Base-by-base conservation (phyloP, 164 flowering plant species). In the Magnolia officinalis region DNA sequence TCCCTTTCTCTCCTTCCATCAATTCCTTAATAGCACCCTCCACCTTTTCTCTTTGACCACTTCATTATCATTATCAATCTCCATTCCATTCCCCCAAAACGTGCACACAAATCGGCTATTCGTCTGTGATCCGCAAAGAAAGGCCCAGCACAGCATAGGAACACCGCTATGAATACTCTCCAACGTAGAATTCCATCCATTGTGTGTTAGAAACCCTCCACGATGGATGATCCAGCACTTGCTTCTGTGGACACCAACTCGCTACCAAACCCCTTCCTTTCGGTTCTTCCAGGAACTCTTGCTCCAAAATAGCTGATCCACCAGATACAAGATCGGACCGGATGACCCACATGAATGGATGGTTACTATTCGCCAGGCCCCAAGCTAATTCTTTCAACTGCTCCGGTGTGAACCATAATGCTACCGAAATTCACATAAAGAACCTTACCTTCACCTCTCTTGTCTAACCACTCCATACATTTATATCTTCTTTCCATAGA, bases 141-240 rank as follows among this genome's bases (percentile, higher is more conserved):
- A 0, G 92, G 90, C 90, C 90, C 90, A 89, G 72, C 87, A 87
- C 0, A 89, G 70, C 85, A 87, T 77, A 0, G 91, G 91, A n/a
- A 89, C 86, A 0, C 83, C 83, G 8, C 69, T 70, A 0, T 67
- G 5, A 13, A 81, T 52, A 51, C 82, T 81, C 52, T 83, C 85
- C 8, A 83, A 2, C 2, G 67, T 74, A 4, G 85, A 83, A 51
- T 83, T 83, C 85, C 85, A 81, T 6, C 85, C 85, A 5, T 78
- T 66, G 69, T 83, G 85, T 1, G 83, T 81, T 49, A 83, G 67
- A 18, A 83, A 83, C 19, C 61, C 80, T 9, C 77, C 84, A 45
- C n/a, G 86, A 67, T 2, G 79, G 70, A 61, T 80, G 84, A 0
- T 52, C 8, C 4, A 85, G 83, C 2, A 84, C 84, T 61, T 74